phyloP scores from a whole-genome alignment of 148 eudicot species.

The Chenopodium berlandieri region DNA sequence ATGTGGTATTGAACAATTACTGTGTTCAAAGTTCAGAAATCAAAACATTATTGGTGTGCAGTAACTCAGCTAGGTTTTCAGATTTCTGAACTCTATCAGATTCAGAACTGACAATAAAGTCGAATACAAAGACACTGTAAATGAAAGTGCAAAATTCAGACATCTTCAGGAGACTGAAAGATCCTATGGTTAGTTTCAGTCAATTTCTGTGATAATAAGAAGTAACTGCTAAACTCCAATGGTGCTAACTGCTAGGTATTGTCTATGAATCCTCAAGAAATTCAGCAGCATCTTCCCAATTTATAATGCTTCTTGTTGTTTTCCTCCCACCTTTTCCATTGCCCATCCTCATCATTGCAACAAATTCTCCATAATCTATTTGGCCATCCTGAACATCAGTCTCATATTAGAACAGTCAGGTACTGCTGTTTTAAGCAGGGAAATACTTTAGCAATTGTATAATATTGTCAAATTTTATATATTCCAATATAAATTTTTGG shows the following conservation, averaged over 20 bases:
- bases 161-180: neutral
- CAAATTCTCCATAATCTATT: conserved; percentile 73
- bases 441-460: neutral
- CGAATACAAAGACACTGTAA: neutral
- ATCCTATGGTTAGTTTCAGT: conserved; percentile 13
- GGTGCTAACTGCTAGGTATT: neutral
- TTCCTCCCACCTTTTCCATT: conserved; percentile 51
- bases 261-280: conserved; percentile 28
- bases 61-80: neutral
- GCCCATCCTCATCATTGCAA: conserved; percentile 80
- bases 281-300: conserved; percentile 50
- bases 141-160: neutral
- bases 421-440: neutral
- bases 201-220: neutral
- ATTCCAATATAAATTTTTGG: too few relatives aligned
- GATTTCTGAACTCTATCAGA: neutral
- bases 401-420: conserved; percentile 6
- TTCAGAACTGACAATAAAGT: neutral
- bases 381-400: conserved; percentile 56
- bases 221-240: neutral
- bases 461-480: neutral
- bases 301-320: conserved; percentile 54
- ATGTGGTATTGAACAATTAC: neutral
- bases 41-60: neutral
- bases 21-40: neutral